Evolutionary conservation across 2,329 filamentous ascomycete species (phyloP), one percentile per base, ranked within the genome.

Genomic region (Colletotrichum costaricense): DNA sequence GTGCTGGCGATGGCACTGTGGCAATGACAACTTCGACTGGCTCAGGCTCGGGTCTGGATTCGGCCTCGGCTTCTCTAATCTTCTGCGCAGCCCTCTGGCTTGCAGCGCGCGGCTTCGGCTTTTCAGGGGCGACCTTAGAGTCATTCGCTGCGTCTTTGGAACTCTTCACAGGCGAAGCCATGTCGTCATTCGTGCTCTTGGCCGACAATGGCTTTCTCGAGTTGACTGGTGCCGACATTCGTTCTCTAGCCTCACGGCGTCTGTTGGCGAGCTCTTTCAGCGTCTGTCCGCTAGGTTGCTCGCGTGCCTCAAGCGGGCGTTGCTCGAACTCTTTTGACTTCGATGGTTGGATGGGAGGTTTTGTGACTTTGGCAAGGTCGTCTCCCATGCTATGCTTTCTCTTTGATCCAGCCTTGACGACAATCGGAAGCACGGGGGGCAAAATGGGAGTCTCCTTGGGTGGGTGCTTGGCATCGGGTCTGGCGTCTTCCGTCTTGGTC

Each of bases 121-220:
- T 74, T 38, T 72, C 69, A 4, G 30, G 28, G 4, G 57, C 35
- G 19, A n/a, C 19, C 24, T 65, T 70, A 4, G 84, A 4, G 75
- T 67, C 11, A 26, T 35, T 26, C n/a, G 75, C 66, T 3, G 76
- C 46, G 11, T 79, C 73, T 66, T 84, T 87, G 2, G 80, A 60
- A 3, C 75, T 75, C 78, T 92, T 92, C 77, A 86, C 89, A 0
- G 90, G 90, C 2, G 91, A 92, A 35, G 84, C 83, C 56, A 93
- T 78, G 75, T 89, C 87, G 68, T 90, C 86, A 77, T 92, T 92
- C 19, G 88, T 88, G 80, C 84, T 92, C 81, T 92, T 93, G 58
- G 84, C 83, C 8, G 86, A 82, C 12, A 91, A 81, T 1, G 89
- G 87, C 70, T 85, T 88, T 63, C 89, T 86, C 46, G 80, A 75